Evolutionary conservation across 164 flowering plant species (phyloP), one percentile per base, ranked within the genome.

Genomic region (Aristolochia fimbriata): DNA sequence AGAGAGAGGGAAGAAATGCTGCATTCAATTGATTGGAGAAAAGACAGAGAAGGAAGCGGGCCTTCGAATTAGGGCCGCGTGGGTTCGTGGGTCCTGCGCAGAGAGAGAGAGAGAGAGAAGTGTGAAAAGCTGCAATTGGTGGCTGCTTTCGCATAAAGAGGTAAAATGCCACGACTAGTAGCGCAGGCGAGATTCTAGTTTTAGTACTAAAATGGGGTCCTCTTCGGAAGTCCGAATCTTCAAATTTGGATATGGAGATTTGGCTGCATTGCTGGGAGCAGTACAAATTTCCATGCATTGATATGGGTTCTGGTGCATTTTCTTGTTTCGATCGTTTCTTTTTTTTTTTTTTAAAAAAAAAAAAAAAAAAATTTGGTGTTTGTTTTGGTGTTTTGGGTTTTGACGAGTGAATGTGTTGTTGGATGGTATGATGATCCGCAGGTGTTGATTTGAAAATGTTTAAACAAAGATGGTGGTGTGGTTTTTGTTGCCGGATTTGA

Each of bases 111-210:
- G 30, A 23, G 7, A 5, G 30, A 5, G 30, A 2, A 27, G 30
- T 46, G n/a, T n/a, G n/a, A 8, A 62, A 45, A 46, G 52, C 66
- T 46, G 60, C 60, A 47, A 54, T 13, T 16, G 31, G 47, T 59
- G 53, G 49, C 56, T 46, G 33, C 46, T 5, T 41, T 48, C 23
- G 47, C 56, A 43, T n/a, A 55, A 47, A 13, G 48, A 25, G 61
- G 49, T 31, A 57, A 50, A 57, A 51, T 65, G 62, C 56, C 62
- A 58, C 52, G 27, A 45, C 22, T 51, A 12, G 41, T 37, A 25
- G 56, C 15, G 20, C 43, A 37, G 17, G n/a, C 41, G 15, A 55
- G 17, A 21, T 15, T 53, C 54, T 23, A 31, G 56, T 53, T 53
- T 53, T 53, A 30, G 56, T 45, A 27, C 20, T 65, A 46, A 53